These are phyloP conservation scores for Russula vinacea DNA, from an alignment of 768 basidiomycete genomes.

Conservation along the genomic window DNA sequence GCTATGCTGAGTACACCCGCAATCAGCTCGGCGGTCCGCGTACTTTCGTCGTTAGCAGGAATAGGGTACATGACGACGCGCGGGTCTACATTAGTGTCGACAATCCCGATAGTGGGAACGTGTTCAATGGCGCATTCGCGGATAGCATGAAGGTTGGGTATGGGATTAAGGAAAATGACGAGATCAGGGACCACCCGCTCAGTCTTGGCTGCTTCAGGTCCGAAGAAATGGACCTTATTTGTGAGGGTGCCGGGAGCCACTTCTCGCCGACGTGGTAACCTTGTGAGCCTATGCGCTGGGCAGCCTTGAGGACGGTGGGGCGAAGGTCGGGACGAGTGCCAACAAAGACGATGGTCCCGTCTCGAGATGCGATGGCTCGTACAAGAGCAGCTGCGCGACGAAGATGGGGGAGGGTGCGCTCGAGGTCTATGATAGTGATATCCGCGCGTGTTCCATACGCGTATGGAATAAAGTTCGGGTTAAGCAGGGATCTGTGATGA, in stretches of 20 bases:
- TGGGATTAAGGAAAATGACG: conserved; percentile 86
- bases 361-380: conserved; percentile 72
- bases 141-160: conserved; percentile 79
- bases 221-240: conserved; percentile 74
- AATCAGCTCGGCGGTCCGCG: conserved; percentile 86
- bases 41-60: conserved; percentile 95
- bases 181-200: conserved; percentile 77
- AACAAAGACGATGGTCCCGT: conserved; percentile 86
- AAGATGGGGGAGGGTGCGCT: conserved; percentile 87
- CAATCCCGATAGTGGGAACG: conserved; percentile 90
- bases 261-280: conserved; percentile 82
- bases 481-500: conserved; percentile 78
- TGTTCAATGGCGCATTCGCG: conserved; percentile 87
- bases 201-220: conserved; percentile 49
- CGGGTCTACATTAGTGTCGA: conserved; percentile 95
- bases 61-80: conserved; percentile 97
- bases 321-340: conserved; percentile 82
- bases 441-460: conserved; percentile 89
- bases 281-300: conserved; percentile 71
- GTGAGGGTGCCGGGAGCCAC: conserved; percentile 98
- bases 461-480: conserved; percentile 87
- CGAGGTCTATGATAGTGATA: conserved; percentile 90
- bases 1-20: conserved; percentile 89
- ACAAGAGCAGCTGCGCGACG: conserved; percentile 88
- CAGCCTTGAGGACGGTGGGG: conserved; percentile 71